Evolutionary conservation across 2,329 filamentous ascomycete genomes (phyloP), one percentile per base, ranked within the genome.

Genomic region (Alternaria rosae): DNA sequence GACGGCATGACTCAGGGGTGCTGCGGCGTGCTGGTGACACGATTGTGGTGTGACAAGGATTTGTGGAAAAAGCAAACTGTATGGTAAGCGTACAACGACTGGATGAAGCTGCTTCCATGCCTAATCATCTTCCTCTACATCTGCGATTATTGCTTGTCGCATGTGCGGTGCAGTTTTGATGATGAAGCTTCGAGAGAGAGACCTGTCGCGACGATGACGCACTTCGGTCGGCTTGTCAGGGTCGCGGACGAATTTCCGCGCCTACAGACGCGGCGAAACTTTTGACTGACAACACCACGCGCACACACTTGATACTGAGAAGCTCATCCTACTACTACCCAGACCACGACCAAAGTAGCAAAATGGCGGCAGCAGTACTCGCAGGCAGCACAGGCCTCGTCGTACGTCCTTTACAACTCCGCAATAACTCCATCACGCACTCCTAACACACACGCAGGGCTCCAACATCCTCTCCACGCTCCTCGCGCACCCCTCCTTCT

Each of bases 401-500:
- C 35, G 82, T 84, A 73, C 56, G 81, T 74, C 48, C 35, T 26
- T 3, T 20, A 4, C 26, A 21, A n/a, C n/a, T 11, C n/a, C 21
- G 9, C 32, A 20, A n/a, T 12, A 17, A 13, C 12, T 26, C 17
- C 7, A 21, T 21, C 41, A 26, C 5, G 32, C 41, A 56, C 50
- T 21, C 5, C 21, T 35, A 26, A 51, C 50, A 20, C 26, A 6
- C 23, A 12, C 44, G 30, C 64, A 89, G 87, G 94, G 94, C 75
- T 88, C 87, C 54, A 83, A 92, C 75, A 94, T 97, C 77, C 88
- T 97, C 74, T 79, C 79, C 56, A 83, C 81, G 47, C 82, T 92
- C 47, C 85, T 92, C 70, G 75, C 84, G 13, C 80, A 85, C 57
- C 81, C 85, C 44, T 73, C 82, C 65, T 83, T 87, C 77, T 81